Percentiles rank a stretch among this genome's conserved stretches.
Evolutionary conservation across 345 rosid species (phyloP).

Genomic region (Gossypium rotundifolium): DNA sequence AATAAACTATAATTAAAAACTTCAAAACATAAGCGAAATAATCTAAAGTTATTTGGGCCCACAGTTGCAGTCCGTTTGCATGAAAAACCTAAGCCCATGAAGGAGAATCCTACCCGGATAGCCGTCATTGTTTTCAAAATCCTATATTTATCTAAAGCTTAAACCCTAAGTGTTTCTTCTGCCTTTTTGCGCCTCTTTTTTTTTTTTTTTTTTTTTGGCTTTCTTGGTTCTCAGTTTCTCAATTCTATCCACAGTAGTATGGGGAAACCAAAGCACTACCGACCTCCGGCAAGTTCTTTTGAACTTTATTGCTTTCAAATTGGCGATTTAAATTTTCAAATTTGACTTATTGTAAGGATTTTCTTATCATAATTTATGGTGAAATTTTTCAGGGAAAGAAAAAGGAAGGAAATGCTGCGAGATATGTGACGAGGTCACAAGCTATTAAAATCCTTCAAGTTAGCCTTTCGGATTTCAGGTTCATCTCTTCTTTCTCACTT

Average conservation of each 20-base stretch:
- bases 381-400: conserved; percentile 69
- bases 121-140: not conserved
- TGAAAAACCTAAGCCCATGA: not conserved
- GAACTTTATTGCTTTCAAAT: not conserved
- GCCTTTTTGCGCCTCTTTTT: not conserved
- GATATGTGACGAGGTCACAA: conserved; percentile 83
- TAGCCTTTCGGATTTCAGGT: conserved; percentile 67
- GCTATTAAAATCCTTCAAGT: conserved; percentile 82
- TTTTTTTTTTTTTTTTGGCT: not conserved
- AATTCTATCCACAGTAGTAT: conserved; percentile 9
- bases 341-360: not conserved
- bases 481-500: not conserved
- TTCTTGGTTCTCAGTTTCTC: not conserved
- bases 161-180: conserved; percentile 29
- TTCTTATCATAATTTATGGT: conserved; percentile 1
- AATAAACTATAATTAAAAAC: too few species aligned
- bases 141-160: not conserved
- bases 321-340: not conserved
- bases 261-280: conserved; percentile 68
- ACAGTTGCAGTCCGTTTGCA: not conserved
- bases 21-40: too few species aligned
- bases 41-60: not conserved
- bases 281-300: conserved; percentile 61
- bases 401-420: conserved; percentile 91
- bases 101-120: not conserved